Evolutionary conservation across 805 yeast species (phyloP).

Genomic region (Nakazawaea laoshanensis): DNA sequence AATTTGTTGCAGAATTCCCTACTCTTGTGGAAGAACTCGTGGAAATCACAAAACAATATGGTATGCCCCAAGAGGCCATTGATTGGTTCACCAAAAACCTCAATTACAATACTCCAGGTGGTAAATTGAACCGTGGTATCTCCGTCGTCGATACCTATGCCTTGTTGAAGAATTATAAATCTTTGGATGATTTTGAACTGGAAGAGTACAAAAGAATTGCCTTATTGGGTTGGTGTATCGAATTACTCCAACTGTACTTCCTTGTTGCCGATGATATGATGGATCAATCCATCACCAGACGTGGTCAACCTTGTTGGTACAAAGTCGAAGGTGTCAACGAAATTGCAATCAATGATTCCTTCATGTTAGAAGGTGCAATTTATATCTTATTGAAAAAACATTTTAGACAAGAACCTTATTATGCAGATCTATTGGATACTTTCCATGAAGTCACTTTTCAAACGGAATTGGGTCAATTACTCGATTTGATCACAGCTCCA

Average conservation of each 20-base stretch:
- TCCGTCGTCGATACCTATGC: slow-evolving; percentile 92
- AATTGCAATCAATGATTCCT: slow-evolving; percentile 95
- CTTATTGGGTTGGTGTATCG: slow-evolving; percentile 91
- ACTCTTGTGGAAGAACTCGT: slow-evolving; percentile 68
- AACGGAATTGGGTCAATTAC: slow-evolving; percentile 93
- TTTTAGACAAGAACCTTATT: slow-evolving; percentile 74
- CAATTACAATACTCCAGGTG: slow-evolving; percentile 90
- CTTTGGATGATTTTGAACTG: slow-evolving; percentile 47
- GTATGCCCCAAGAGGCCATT: slow-evolving; percentile 80
- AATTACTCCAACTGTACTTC: slow-evolving; percentile 91
- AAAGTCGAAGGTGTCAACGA: slow-evolving; percentile 70
- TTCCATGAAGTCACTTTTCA: slow-evolving; percentile 97
- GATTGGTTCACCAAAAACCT: slow-evolving; percentile 73
- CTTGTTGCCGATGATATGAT: slow-evolving; percentile 97
- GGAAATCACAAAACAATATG: slow-evolving; percentile 52
- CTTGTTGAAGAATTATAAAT: slow-evolving; percentile 56
- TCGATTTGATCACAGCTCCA: slow-evolving; percentile 95
- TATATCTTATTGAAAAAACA: slow-evolving; percentile 83
- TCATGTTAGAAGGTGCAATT: slow-evolving; percentile 93
- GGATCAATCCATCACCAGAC: slow-evolving; percentile 94
- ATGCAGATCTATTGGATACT: slow-evolving; percentile 83
- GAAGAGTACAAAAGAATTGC: slow-evolving; percentile 81
- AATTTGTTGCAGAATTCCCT: slow-evolving; percentile 65
- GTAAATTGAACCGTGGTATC: slow-evolving; percentile 92
- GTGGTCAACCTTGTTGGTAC: slow-evolving; percentile 99